Base-by-base conservation (phyloP, 2,329 filamentous ascomycete species). In the Xylaria sp. region DNA sequence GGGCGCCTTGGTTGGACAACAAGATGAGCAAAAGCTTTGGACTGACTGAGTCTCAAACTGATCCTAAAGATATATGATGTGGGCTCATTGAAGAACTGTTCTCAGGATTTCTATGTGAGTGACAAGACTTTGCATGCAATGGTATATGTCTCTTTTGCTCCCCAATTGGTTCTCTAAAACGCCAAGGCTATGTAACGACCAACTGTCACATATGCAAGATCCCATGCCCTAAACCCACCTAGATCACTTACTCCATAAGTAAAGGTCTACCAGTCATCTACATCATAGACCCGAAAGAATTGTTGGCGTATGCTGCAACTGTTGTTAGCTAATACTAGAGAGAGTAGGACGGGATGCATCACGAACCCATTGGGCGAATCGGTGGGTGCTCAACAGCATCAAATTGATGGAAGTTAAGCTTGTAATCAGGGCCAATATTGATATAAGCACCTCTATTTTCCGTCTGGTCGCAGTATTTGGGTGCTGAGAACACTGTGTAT, bases 361-460 rank as follows among this genome's bases (percentile, higher is more conserved):
- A 90, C 91, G 47, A 62, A 73, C 71, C 71, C 91, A 99, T 99
- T 16, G 96, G 95, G 81, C 92, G 93, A 79, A 99, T 96, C 77
- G 97, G 88, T 13, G 96, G 96, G 84, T 99, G 96, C 70, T 94
- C 94, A 63, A 99, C 96, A 8, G 96, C 96, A 75, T 98, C 94
- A 75, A 99, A 99, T 79, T 97, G 91, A 80, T 96, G 88, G 83
- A 93, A 99, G 44, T 93, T 85, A 75, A 98, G 90, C 85, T 98
- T 97, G 79, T 97, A 93, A 71, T 97, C 93, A 18, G 93, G 88
- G 37, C 93, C 92, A 72, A 99, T 92, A 82, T 99, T 98, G 87
- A 99, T 99, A 81, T 97, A 99, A 21, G 96, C 96, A 72, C 96
- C 96, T 84, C 94, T 96, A 83, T 99, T 99, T 84, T 97, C 95